Conservation (phyloP, 129 eudicot species). For the Logfia minima region DNA sequence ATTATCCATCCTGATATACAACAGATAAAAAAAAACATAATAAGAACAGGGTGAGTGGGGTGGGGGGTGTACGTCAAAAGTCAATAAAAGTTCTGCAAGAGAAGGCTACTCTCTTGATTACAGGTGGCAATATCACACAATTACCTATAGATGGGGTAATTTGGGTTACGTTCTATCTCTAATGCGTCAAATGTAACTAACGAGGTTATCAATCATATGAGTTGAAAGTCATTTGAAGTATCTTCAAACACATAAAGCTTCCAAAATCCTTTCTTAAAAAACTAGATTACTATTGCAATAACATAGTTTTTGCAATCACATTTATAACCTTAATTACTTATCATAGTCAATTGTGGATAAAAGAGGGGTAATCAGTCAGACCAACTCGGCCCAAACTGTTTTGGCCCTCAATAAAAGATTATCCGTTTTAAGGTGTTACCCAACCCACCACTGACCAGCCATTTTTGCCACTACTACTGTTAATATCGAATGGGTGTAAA, state of each 20-base stretch:
- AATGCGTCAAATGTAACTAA: not conserved
- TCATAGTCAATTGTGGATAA: not conserved
- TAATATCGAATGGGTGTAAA: not conserved
- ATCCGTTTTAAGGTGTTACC: not conserved
- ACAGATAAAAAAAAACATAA: conserved; percentile 8
- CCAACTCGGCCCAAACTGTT: not conserved
- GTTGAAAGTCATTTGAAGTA: not conserved
- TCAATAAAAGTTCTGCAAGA: not conserved
- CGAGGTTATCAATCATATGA: not conserved
- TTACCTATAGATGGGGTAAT: not conserved
- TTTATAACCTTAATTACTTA: not conserved
- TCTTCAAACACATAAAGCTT: not conserved
- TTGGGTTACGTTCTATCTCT: not conserved
- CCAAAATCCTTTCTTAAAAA: not conserved
- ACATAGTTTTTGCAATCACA: not conserved
- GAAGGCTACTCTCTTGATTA: not conserved
- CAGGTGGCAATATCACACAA: not conserved
- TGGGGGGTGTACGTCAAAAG: not conserved
- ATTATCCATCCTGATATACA: conserved; percentile 73
- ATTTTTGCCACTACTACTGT: not conserved
- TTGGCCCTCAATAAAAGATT: not conserved
- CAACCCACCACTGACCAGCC: not conserved
- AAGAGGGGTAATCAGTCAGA: not conserved
- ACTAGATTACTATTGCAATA: not conserved
- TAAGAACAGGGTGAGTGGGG: not conserved